These are phyloP conservation scores for Colletotrichum sp. DNA, from an alignment of 2,329 filamentous ascomycete genomes.

Conservation along the genomic window DNA sequence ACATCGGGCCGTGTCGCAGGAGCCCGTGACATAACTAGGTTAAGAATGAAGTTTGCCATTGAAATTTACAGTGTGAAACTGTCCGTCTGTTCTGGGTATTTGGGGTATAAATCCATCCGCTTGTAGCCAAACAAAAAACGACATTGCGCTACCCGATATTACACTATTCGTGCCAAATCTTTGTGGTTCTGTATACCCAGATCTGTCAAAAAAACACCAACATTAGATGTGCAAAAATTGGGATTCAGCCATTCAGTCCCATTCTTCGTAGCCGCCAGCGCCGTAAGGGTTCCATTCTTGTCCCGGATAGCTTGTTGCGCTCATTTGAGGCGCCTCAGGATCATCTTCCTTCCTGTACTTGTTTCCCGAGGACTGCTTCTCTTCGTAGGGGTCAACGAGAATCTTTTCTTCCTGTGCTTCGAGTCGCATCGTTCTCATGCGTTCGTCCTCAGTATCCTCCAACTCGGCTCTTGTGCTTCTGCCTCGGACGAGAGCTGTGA, in stretches of 20 bases:
- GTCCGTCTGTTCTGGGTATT: not conserved
- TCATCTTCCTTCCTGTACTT: slow-evolving; percentile 42
- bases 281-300: slow-evolving; percentile 72
- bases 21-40: not conserved
- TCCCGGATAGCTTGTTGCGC: slow-evolving; percentile 71
- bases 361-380: slow-evolving; percentile 26
- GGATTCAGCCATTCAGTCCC: not conserved
- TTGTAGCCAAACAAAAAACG: not conserved
- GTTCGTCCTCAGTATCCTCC: slow-evolving; percentile 47
- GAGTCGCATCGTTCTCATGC: slow-evolving; percentile 48
- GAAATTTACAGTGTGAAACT: not conserved
- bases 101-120: not conserved
- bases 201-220: not conserved
- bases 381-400: slow-evolving; percentile 37
- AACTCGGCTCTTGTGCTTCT: slow-evolving; percentile 37
- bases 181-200: not conserved
- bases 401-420: slow-evolving; percentile 61
- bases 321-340: slow-evolving; percentile 63
- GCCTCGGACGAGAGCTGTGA: slow-evolving; percentile 12
- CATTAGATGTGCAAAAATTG: not conserved
- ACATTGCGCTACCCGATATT: not conserved
- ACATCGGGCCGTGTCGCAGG: not conserved
- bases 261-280: slow-evolving; percentile 16
- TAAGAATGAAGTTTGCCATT: not conserved
- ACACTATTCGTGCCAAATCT: not conserved